Evolutionary conservation across 805 yeast species (phyloP).

Genomic region (Myxozyma geophila): DNA sequence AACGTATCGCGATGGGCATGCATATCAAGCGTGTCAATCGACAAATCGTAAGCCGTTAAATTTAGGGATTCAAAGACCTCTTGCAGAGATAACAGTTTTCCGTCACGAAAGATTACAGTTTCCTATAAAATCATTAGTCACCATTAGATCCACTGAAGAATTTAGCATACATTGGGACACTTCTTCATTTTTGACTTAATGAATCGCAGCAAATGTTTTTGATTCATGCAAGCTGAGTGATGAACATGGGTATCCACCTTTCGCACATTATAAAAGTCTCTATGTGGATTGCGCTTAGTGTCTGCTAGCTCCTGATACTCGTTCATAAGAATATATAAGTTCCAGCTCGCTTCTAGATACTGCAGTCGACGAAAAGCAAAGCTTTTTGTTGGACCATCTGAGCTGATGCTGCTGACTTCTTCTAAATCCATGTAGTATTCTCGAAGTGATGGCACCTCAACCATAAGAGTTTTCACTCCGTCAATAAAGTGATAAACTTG

Average conservation of each 20-base stretch:
- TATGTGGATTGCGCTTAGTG: slow-evolving; percentile 90
- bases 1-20: slow-evolving; percentile 98
- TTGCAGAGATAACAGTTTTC: slow-evolving; percentile 78
- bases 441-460: slow-evolving; percentile 64
- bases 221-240: slow-evolving; percentile 99
- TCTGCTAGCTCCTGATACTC: slow-evolving; percentile 92
- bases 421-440: slow-evolving; percentile 88
- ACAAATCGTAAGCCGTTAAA: slow-evolving; percentile 89
- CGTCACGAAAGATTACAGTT: slow-evolving; percentile 92
- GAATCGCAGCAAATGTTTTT: slow-evolving; percentile 90
- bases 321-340: slow-evolving; percentile 80
- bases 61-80: slow-evolving; percentile 91
- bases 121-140: slow-evolving; percentile 50
- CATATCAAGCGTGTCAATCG: slow-evolving; percentile 97
- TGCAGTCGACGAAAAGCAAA: slow-evolving; percentile 94
- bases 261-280: slow-evolving; percentile 95
- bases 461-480: slow-evolving; percentile 18
- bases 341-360: slow-evolving; percentile 96
- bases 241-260: slow-evolving; percentile 99
- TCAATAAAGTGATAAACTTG: slow-evolving; percentile 55
- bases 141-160: not conserved
- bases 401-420: slow-evolving; percentile 69
- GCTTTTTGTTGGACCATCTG: slow-evolving; percentile 95
- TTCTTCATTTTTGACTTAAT: slow-evolving; percentile 93
- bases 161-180: slow-evolving; percentile 55